Evolutionary conservation across 2,329 filamentous ascomycete genomes (phyloP).

Genomic region (Aureobasidium namibiae): DNA sequence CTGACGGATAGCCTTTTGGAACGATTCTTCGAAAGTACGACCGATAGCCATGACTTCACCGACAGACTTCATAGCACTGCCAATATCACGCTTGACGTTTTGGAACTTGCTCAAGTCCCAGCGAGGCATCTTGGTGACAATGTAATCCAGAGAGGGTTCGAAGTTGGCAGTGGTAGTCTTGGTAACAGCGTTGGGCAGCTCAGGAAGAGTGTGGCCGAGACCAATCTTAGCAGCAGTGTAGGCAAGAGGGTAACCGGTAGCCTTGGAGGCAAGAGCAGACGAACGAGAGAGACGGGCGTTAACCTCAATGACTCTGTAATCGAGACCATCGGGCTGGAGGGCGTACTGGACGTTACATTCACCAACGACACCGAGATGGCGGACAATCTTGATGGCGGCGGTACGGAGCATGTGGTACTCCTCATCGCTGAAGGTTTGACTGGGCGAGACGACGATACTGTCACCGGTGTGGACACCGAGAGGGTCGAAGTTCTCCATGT

Average conservation of each 20-base stretch:
- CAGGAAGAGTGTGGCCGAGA: conserved; percentile 86
- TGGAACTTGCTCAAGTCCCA: conserved; percentile 99
- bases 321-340: conserved; percentile 88
- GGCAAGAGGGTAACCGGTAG: conserved; percentile 91
- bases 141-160: conserved; percentile 93
- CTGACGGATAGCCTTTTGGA: conserved; percentile 97
- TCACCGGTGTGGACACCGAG: conserved; percentile 97
- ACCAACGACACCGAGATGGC: conserved; percentile 91
- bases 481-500: conserved; percentile 98
- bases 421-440: conserved; percentile 94
- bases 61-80: conserved; percentile 97
- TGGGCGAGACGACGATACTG: conserved; percentile 95
- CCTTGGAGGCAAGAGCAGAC: conserved; percentile 93
- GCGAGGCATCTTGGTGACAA: conserved; percentile 96
- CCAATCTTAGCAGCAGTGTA: conserved; percentile 98
- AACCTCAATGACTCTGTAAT: conserved; percentile 98
- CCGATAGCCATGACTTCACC: conserved; percentile 99
- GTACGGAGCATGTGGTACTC: conserved; percentile 99
- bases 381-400: conserved; percentile 95
- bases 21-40: conserved; percentile 95
- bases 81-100: conserved; percentile 95
- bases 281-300: conserved; percentile 97
- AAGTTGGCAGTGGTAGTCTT: conserved; percentile 99
- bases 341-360: conserved; percentile 99
- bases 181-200: conserved; percentile 94